Evolutionary conservation across 441 rosid genomes (phyloP), one percentile per base, ranked within the genome.

Genomic region (Adansonia grandidieri): DNA sequence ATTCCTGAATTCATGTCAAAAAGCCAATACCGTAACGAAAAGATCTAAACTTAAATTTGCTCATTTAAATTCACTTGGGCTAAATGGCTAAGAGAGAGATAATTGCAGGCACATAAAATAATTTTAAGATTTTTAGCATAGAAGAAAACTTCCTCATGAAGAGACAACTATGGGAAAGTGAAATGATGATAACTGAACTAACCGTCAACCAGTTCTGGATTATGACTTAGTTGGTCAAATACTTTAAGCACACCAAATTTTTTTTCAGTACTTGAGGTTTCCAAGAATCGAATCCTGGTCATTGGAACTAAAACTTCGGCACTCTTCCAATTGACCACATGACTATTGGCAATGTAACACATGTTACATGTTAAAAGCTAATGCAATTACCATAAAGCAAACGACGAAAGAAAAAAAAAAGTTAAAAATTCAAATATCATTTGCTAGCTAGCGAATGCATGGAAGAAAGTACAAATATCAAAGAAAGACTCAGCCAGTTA

Each of bases 1-100:
- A 80, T 94, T 96, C 89, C 99, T 96, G 89, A 78, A 81, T 77
- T 71, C 75, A 72, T 15, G 37, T 58, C 47, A 86, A 42, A 45
- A 11, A 74, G 19, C 37, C 19, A 73, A 42, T 2, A 60, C n/a
- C 8, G 44, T 61, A 9, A 60, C 6, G 17, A 73, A 19, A 11
- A 13, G 14, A 54, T 44, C 57, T 3, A 62, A 74, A 1, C 11
- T 57, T 13, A 20, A 48, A 57, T 22, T 1, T n/a, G 50, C 17
- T 17, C 67, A 5, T 19, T 6, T 58, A 48, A 42, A 57, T 57
- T 42, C 24, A 72, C 63, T 72, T 24, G n/a, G 47, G n/a, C 28
- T 15, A 32, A 63, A n/a, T 50, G 8, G 22, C 44, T 32, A 32
- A 9, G 47, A n/a, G 24, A 32, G 63, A 22, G 58, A 63, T 32